Evolutionary conservation across 352 stramenopile species (phyloP).

Genomic region (Phytophthora hybrid): DNA sequence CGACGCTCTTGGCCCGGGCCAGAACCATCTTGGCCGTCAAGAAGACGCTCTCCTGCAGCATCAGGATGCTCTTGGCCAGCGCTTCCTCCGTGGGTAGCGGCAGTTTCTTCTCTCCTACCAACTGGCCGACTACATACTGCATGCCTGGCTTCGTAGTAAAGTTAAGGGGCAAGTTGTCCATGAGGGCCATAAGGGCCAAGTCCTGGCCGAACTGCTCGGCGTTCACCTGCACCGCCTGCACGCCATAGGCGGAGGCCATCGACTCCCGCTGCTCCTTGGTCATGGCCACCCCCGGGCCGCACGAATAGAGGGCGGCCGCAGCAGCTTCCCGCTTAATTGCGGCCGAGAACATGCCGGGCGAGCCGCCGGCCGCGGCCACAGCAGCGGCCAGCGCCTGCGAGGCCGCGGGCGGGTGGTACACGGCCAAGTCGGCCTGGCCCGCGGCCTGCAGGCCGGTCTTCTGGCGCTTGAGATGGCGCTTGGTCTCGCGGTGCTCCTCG

Average conservation of each 20-base stretch:
- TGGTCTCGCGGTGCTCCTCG: constrained; percentile 83
- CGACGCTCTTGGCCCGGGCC: constrained; percentile 60
- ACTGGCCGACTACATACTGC: constrained; percentile 71
- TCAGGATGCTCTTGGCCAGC: constrained; percentile 65
- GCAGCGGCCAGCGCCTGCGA: constrained; percentile 52
- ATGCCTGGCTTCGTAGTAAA: constrained; percentile 69
- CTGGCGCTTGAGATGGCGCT: constrained; percentile 80
- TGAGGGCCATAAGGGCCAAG: constrained; percentile 72
- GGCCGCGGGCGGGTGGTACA: constrained; percentile 50
- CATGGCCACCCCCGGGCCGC: constrained; percentile 23
- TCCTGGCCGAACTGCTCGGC: constrained; percentile 78
- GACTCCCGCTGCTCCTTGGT: constrained; percentile 60
- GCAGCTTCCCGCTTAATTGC: constrained; percentile 40
- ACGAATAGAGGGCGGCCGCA: constrained; percentile 25
- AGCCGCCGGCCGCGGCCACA: constrained; percentile 51
- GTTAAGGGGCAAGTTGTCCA: constrained; percentile 78
- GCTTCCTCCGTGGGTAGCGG: constrained; percentile 63
- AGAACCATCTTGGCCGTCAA: constrained; percentile 77
- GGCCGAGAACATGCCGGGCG: constrained; percentile 32
- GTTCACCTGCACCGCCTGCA: constrained; percentile 44
- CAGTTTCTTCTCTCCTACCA: constrained; percentile 78
- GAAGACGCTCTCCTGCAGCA: constrained; percentile 78
- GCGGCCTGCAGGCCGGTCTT: constrained; percentile 60
- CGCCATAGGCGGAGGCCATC: constrained; percentile 28
- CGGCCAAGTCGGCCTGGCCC: constrained; percentile 53